phyloP scores from a whole-genome alignment of 305 asterid species.

The Fraxinus xanthoxyloides region DNA sequence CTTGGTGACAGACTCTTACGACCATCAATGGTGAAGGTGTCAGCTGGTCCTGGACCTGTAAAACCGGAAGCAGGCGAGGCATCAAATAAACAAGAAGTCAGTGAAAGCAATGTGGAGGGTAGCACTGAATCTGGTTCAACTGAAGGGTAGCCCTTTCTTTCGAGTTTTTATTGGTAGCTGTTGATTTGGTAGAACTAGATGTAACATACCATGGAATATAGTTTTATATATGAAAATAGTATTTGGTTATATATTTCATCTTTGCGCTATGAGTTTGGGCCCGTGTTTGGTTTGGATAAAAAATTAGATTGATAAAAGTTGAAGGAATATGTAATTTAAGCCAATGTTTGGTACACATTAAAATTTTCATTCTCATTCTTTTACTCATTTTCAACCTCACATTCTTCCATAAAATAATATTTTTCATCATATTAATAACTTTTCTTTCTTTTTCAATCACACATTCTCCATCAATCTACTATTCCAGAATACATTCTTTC shows the following conservation, averaged over 20 bases:
- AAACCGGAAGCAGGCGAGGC: constrained; percentile 34
- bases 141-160: constrained; percentile 18
- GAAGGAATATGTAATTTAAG: no score
- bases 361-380: no score
- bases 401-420: no score
- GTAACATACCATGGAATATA: background rate
- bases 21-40: constrained; percentile 92
- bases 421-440: no score
- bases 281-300: no score
- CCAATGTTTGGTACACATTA: no score
- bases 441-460: no score
- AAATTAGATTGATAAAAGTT: background rate
- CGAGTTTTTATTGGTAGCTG: background rate
- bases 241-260: background rate
- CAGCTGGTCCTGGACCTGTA: constrained; percentile 82
- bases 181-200: background rate
- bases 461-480: no score
- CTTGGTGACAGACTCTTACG: constrained; percentile 80
- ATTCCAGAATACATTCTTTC: no score
- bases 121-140: constrained; percentile 30
- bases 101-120: constrained; percentile 27
- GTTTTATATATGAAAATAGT: background rate
- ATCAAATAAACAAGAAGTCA: constrained; percentile 29
- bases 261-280: background rate
- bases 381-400: no score